Evolutionary conservation across 2,329 filamentous ascomycete species (phyloP), one percentile per base, ranked within the genome.

Genomic region (Xylariaceae sp.): DNA sequence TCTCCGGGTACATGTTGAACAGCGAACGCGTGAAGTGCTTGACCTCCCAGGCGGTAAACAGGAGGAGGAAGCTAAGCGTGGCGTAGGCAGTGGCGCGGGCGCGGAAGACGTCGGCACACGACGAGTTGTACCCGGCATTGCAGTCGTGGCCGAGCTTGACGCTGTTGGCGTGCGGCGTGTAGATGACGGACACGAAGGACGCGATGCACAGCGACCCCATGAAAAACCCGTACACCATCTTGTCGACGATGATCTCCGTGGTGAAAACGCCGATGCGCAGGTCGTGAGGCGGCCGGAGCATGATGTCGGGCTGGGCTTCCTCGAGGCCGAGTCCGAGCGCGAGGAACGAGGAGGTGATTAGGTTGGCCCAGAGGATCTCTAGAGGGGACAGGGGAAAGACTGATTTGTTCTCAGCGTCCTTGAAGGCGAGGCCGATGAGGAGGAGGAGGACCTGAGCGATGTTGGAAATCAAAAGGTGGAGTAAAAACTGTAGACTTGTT

Each of bases 351-450:
- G 86, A 89, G 1, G 88, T 91, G 50, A 90, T 82, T 67, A 91
- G 84, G 69, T 90, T 91, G 60, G 89, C 86, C 88, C 88, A 91
- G 29, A 91, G 81, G 65, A 90, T 89, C 67, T 91, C 87, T 3
- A 91, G 80, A 0, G 88, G 88, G 0, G 86, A 86, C 14, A 91
- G 77, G 0, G 88, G 88, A 67, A 90, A 90, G 14, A 90, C 84
- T 0, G 87, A 88, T 16, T 84, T 73, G 12, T 76, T 75, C 1
- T 77, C 69, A 0, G 60, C 62, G 65, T 90, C 88, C 70, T 87
- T 86, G 76, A 90, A 90, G 0, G 81, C 81, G 4, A 91, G 81
- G 47, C 86, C 88, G 50, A 90, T 82, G 18, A 91, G 79, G 12
- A 91, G 78, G 0, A 88, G 80, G 61, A 87, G 75, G 6, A 89